A percentile compares a stretch with the other conserved stretches of the same genome.
These are phyloP conservation scores for Dendrocalamus latiflorus DNA, from an alignment of 202 grass and related monocot genomes.

Conservation along the genomic window DNA sequence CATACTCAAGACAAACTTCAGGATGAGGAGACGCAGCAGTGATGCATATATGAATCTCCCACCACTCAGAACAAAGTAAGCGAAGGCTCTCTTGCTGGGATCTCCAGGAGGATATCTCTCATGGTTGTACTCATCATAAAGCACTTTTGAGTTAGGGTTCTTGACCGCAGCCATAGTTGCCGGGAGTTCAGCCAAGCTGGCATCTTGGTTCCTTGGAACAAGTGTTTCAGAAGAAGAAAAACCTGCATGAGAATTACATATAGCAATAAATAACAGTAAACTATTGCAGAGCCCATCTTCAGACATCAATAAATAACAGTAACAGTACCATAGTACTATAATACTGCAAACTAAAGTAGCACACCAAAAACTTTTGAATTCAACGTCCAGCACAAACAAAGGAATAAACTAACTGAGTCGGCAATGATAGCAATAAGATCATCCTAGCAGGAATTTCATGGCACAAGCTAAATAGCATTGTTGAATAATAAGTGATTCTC, in stretches of 20 bases:
- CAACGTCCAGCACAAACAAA: not conserved
- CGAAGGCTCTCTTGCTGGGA: slow-evolving; percentile 83
- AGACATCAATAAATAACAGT: not conserved
- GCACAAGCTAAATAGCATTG: not conserved
- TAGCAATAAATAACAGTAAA: not conserved
- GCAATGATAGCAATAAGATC: not conserved
- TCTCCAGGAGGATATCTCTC: slow-evolving; percentile 82
- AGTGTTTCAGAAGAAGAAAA: slow-evolving; percentile 70
- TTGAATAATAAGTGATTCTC: not conserved
- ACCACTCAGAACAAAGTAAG: slow-evolving; percentile 84
- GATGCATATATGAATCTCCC: slow-evolving; percentile 84
- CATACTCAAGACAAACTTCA: slow-evolving; percentile 92
- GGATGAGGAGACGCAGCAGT: slow-evolving; percentile 62
- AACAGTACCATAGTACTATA: not conserved
- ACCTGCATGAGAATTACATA: slow-evolving; percentile 27
- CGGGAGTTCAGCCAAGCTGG: slow-evolving; percentile 40
- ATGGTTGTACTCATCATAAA: slow-evolving; percentile 81
- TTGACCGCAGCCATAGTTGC: slow-evolving; percentile 70
- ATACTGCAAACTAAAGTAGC: not conserved
- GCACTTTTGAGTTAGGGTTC: slow-evolving; percentile 76
- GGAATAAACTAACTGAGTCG: not conserved
- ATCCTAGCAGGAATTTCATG: not conserved
- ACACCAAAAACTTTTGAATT: not conserved
- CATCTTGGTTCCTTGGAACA: slow-evolving; percentile 57
- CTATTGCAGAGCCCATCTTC: not conserved